A percentile compares a stretch with the other conserved stretches of the same genome.
These are phyloP conservation scores for Alternaria hordeiaustralica DNA, from an alignment of 2,329 filamentous ascomycete genomes.

Conservation along the genomic window DNA sequence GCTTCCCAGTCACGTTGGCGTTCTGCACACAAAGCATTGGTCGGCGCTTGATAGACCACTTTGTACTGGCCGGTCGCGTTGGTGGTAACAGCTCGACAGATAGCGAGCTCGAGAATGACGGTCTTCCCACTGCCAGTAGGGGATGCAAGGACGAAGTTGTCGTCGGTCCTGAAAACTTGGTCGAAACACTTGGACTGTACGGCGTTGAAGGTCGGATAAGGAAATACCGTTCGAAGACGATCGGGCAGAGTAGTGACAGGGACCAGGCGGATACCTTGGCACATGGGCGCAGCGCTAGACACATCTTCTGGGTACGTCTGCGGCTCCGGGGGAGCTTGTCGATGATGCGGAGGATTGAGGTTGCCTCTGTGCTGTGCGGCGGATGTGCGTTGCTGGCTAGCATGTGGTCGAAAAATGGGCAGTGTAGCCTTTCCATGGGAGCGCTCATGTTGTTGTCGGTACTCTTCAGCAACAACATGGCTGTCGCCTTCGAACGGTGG, in stretches of 20 bases:
- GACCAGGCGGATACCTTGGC: slow-evolving; percentile 67
- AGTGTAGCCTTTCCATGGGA: not conserved
- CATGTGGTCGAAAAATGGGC: not conserved
- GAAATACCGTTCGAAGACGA: slow-evolving; percentile 71
- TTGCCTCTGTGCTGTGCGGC: not conserved
- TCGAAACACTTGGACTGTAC: slow-evolving; percentile 82
- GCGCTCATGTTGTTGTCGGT: not conserved
- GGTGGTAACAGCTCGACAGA: slow-evolving; percentile 71
- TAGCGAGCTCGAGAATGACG: slow-evolving; percentile 78
- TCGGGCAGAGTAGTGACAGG: slow-evolving; percentile 70
- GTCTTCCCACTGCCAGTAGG: slow-evolving; percentile 90
- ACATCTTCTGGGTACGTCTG: not conserved
- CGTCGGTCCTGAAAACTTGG: slow-evolving; percentile 67
- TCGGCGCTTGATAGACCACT: slow-evolving; percentile 84
- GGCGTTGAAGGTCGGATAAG: slow-evolving; percentile 78
- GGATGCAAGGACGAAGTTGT: slow-evolving; percentile 81
- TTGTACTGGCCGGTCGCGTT: slow-evolving; percentile 71
- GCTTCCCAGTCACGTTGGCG: slow-evolving; percentile 76
- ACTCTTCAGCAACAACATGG: not conserved
- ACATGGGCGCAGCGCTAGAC: slow-evolving; percentile 40
- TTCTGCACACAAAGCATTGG: slow-evolving; percentile 82
- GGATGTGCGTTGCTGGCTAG: not conserved
- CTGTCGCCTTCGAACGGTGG: not conserved
- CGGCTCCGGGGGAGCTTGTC: not conserved
- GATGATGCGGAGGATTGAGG: not conserved